Evolutionary conservation across 1,284 basidiomycete species (phyloP).

Genomic region (Testicularia cyperi): DNA sequence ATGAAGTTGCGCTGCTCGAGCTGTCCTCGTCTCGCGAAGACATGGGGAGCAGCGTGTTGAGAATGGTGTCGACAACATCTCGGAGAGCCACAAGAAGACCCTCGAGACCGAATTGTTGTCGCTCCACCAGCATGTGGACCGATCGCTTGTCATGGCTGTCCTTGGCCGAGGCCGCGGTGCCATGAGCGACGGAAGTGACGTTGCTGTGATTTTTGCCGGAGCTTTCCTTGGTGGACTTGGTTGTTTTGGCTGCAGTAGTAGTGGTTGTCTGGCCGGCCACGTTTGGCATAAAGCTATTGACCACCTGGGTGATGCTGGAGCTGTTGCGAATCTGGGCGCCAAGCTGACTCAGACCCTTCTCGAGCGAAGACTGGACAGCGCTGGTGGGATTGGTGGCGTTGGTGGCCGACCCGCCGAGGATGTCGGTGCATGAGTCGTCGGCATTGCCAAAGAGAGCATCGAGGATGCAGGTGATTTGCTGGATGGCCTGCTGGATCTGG

Average conservation of each 20-base stretch:
- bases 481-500: slow-evolving; percentile 30
- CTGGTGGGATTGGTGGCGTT: slow-evolving; percentile 32
- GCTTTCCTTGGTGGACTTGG: slow-evolving; percentile 1
- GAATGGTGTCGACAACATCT: slow-evolving; percentile 39
- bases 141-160: slow-evolving; percentile 24
- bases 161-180: not conserved
- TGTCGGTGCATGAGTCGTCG: slow-evolving; percentile 20
- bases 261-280: slow-evolving; percentile 1
- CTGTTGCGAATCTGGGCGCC: slow-evolving; percentile 22
- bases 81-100: slow-evolving; percentile 38
- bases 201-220: slow-evolving; percentile 4
- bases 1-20: slow-evolving; percentile 5
- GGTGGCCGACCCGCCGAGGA: slow-evolving; percentile 10
- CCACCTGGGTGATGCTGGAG: slow-evolving; percentile 29
- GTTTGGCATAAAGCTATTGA: slow-evolving; percentile 12
- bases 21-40: slow-evolving; percentile 21
- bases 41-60: slow-evolving; percentile 47
- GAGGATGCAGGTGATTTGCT: slow-evolving; percentile 39
- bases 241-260: slow-evolving; percentile 1
- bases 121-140: slow-evolving; percentile 14
- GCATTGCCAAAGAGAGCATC: slow-evolving; percentile 36
- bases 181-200: slow-evolving; percentile 9
- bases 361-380: slow-evolving; percentile 11
- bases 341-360: slow-evolving; percentile 18
- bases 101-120: slow-evolving; percentile 30